Conservation (phyloP, 306 rosid species). For the Vachellia collinsii region DNA sequence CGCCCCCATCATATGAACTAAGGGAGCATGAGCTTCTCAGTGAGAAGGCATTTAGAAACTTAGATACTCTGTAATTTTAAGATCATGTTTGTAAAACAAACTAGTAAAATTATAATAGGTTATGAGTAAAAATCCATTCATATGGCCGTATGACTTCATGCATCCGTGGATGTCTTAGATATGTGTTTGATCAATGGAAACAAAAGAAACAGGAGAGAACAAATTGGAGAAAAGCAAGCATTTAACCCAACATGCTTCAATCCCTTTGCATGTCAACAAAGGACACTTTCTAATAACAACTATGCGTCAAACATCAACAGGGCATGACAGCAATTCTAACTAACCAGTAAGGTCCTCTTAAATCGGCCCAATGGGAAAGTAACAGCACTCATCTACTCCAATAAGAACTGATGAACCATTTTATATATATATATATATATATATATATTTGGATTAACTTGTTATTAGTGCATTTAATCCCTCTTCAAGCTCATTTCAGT, state of each 20-base stretch:
- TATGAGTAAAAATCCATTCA: slow-evolving; percentile 21
- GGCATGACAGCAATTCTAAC: not conserved
- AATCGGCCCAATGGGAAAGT: not conserved
- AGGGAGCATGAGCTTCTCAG: not conserved
- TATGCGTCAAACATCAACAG: not conserved
- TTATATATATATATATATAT: not conserved
- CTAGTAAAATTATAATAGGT: slow-evolving; percentile 9
- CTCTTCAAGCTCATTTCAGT: not conserved
- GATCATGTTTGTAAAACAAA: slow-evolving; percentile 19
- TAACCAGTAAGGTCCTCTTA: not conserved
- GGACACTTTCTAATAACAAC: not conserved
- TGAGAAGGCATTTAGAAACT: slow-evolving; percentile 3
- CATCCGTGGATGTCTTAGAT: not conserved
- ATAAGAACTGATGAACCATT: not conserved
- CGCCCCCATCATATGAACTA: not conserved
- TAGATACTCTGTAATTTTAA: not conserved
- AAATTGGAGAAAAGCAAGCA: not conserved
- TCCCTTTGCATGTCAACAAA: not conserved
- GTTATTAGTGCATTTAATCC: not conserved
- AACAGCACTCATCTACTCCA: not conserved
- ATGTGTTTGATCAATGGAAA: slow-evolving; percentile 12
- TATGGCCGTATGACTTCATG: slow-evolving; percentile 7
- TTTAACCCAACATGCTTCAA: not conserved
- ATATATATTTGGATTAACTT: not conserved
- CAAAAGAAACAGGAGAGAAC: not conserved